Base-by-base conservation (phyloP, 2,329 filamentous ascomycete species). In the Fusarium denticulatum region DNA sequence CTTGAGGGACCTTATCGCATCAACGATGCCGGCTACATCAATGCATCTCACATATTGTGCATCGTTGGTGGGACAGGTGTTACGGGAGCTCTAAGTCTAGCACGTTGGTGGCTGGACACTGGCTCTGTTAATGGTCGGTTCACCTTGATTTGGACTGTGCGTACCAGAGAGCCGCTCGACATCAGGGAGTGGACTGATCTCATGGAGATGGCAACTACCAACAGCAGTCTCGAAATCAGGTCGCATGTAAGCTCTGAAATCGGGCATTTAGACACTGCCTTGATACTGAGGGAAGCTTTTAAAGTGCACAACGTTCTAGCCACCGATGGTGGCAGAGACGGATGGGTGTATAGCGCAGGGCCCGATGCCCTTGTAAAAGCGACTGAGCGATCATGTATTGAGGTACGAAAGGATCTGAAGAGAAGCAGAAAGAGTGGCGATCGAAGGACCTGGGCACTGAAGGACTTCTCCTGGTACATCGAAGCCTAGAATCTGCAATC, bases 141-240 rank as follows among this genome's bases (percentile, higher is more conserved):
- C 16, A 24, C 47, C 43, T 22, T 60, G 5, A 5, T 60, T 16
- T 52, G 43, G 57, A 40, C 34, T 7, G 12, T 7, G 12, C 37
- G 57, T 24, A 26, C 28, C 4, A 20, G 32, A 4, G 42, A 49
- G 15, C 18, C 24, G 14, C 10, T 26, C 3, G 18, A 43, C 3
- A 20, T 59, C 1, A 12, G 11, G 3, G 56, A 59, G 11, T 59
- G 34, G 56, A 20, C 45, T n/a, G 13, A 49, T 8, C 24, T 49
- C 0, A 6, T n/a, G 24, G n/a, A 26, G 3, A 6, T 24, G 0
- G 56, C 56, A 10, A 59, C n/a, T 12, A 59, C 24, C 3, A 22
- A 10, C 4, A 7, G 20, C 5, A 34, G 6, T 6, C 22, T 59
- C 28, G 13, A 18, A 2, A 14, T 59, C 3, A 24, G 18, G 0